Percentiles rank a stretch among this genome's conserved stretches.
Conservation (phyloP, 2,329 filamentous ascomycete species). For the Aureobasidium musti region DNA sequence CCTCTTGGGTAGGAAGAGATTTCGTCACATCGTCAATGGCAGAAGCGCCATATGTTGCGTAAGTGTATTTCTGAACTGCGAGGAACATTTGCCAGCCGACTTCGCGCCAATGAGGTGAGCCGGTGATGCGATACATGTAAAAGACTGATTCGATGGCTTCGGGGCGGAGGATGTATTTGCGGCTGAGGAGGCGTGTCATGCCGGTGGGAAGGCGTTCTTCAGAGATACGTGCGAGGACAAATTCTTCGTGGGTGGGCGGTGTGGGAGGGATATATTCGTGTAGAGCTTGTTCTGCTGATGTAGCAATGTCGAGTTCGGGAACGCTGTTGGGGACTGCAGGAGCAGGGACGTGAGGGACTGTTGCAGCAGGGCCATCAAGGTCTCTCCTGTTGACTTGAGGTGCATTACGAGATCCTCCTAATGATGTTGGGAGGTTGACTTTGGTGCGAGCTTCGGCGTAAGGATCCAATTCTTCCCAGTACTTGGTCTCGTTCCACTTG, state of each 20-base stretch:
- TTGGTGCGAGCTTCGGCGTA: constrained; percentile 28
- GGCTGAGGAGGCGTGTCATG: constrained; percentile 44
- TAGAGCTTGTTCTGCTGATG: background rate
- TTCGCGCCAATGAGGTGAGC: constrained; percentile 72
- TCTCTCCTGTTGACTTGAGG: background rate
- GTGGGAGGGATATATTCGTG: constrained; percentile 35
- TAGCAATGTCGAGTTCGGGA: constrained; percentile 16
- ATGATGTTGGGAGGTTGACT: background rate
- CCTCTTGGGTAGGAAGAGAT: constrained; percentile 46
- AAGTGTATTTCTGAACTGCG: constrained; percentile 66
- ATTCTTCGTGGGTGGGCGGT: constrained; percentile 38
- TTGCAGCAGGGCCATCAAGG: constrained; percentile 5
- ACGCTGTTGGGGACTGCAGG: constrained; percentile 11
- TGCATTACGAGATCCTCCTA: background rate
- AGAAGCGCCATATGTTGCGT: constrained; percentile 66
- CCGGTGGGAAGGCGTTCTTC: constrained; percentile 47
- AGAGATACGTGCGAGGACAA: constrained; percentile 41
- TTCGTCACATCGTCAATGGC: constrained; percentile 67
- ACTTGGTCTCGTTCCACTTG: constrained; percentile 47
- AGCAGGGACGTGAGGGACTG: background rate
- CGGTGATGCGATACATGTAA: constrained; percentile 88
- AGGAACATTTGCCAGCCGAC: constrained; percentile 86
- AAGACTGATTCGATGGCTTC: constrained; percentile 88
- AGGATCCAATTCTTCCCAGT: constrained; percentile 47
- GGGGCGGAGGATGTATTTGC: constrained; percentile 55